Percentiles rank a stretch among this genome's conserved stretches.
phyloP scores from a whole-genome alignment of 306 rosid genomes.

The Fragaria iinumae region DNA sequence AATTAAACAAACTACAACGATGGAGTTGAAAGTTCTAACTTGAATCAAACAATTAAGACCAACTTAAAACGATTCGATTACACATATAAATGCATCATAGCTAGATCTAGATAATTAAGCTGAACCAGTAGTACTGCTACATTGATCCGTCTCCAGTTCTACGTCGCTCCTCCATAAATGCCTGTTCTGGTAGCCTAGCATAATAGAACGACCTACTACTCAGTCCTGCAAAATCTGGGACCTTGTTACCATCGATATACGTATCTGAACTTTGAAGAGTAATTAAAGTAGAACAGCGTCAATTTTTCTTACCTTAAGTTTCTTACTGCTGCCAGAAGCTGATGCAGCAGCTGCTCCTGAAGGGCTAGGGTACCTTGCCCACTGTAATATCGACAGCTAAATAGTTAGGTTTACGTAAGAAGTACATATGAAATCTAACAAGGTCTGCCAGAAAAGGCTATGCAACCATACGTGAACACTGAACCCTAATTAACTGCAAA shows the following conservation, averaged over 20 bases:
- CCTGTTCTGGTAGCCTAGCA: neutral
- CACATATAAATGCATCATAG: neutral
- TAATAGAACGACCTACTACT: neutral
- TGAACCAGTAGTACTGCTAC: neutral
- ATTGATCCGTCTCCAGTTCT: neutral
- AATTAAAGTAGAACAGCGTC: neutral
- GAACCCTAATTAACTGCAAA: conserved; percentile 4
- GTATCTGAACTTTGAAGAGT: neutral
- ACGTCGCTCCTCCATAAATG: neutral
- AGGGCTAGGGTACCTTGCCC: conserved; percentile 91
- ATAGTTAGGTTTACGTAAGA: conserved; percentile 3
- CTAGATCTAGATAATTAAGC: neutral
- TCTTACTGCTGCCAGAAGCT: conserved; percentile 42
- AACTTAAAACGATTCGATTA: neutral
- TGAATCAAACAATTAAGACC: neutral
- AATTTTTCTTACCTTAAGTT: conserved; percentile 24
- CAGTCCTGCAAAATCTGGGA: conserved; percentile 27
- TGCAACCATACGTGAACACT: neutral
- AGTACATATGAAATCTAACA: neutral
- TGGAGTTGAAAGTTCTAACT: neutral
- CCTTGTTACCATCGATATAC: neutral
- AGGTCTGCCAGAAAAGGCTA: neutral
- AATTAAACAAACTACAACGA: neutral
- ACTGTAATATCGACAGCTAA: conserved; percentile 38
- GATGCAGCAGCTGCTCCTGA: conserved; percentile 60